Base-by-base conservation (phyloP, 2,329 filamentous ascomycete genomes). In the Paecilomyces formosus region DNA sequence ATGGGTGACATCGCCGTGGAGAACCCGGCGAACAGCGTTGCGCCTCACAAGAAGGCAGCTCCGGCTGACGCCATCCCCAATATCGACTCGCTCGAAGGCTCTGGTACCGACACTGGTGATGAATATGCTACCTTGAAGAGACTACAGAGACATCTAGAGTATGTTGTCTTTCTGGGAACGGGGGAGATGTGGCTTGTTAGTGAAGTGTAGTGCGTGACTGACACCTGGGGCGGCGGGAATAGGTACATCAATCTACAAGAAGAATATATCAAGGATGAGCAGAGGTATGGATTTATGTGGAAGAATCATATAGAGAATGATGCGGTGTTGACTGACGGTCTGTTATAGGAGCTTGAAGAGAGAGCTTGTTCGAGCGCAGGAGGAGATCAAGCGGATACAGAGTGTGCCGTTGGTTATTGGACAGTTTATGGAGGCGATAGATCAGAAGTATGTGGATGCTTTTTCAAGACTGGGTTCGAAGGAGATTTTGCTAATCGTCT, bases 251-350 rank as follows among this genome's bases (percentile, higher is more conserved):
- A 97, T 78, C 84, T 99, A 68, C 94, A 99, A 79, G 94, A 99
- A 78, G 94, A 99, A 76, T 99, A 99, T 78, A 99, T 99, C 86
- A 99, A 99, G 81, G 94, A 99, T 85, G 94, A 99, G 82, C 94
- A 99, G 80, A 88, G 90, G 88, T 89, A 24, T 21, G 33, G 13
- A 12, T 11, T 55, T 50, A 28, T 49, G 28, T 9, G 15, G 13
- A 24, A 39, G 11, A 39, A 4, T 22, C 22, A 22, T 58, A 31
- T 61, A 33, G 62, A 57, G 54, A 49, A 56, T 11, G 6, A 3
- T 28, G 0, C 22, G 53, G 52, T 57, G 49, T 52, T 70, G 51
- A 65, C 55, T 58, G 9, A 61, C 24, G 30, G 35, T 12, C 8
- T 2, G 54, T 12, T 61, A 51, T 66, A 92, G 91, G 80, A 97